phyloP scores from a whole-genome alignment of 257 asterid genomes.

The Scutellaria baicalensis region DNA sequence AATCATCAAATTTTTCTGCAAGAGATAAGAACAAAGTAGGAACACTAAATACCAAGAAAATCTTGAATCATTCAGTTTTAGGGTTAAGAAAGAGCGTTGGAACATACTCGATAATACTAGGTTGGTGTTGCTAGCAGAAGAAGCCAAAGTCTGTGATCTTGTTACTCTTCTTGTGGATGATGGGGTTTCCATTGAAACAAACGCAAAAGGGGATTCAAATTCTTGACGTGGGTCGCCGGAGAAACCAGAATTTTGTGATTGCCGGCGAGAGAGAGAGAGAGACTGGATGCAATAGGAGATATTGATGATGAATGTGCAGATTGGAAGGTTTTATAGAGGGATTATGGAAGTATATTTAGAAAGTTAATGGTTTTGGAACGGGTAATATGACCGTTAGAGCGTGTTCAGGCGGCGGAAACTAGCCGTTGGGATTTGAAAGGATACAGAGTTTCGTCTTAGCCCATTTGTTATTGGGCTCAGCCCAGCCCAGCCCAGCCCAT shows the following conservation, averaged over 20 bases:
- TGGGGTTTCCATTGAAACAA: slow-evolving; percentile 66
- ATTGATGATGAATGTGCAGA: neutral
- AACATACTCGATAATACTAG: slow-evolving; percentile 27
- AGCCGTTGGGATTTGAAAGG: slow-evolving; percentile 69
- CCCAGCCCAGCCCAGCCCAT: neutral
- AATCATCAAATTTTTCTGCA: slow-evolving; percentile 56
- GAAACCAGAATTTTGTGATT: neutral
- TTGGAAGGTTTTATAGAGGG: slow-evolving; percentile 30
- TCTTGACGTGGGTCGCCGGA: neutral
- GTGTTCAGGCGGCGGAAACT: slow-evolving; percentile 36
- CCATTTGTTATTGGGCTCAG: slow-evolving; percentile 8
- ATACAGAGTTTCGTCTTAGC: neutral
- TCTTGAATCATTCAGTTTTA: neutral
- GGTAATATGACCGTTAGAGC: slow-evolving; percentile 65
- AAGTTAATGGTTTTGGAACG: slow-evolving; percentile 2
- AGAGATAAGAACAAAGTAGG: neutral
- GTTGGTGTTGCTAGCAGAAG: slow-evolving; percentile 24
- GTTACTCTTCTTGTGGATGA: slow-evolving; percentile 71
- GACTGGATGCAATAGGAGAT: neutral
- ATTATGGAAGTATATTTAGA: neutral
- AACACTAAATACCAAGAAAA: neutral
- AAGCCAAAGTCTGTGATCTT: slow-evolving; percentile 58
- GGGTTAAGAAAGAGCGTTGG: neutral
- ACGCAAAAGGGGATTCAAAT: neutral
- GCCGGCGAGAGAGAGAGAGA: neutral